These are phyloP conservation scores for Chenopodium berlandieri DNA, from an alignment of 148 eudicot genomes.

Conservation along the genomic window DNA sequence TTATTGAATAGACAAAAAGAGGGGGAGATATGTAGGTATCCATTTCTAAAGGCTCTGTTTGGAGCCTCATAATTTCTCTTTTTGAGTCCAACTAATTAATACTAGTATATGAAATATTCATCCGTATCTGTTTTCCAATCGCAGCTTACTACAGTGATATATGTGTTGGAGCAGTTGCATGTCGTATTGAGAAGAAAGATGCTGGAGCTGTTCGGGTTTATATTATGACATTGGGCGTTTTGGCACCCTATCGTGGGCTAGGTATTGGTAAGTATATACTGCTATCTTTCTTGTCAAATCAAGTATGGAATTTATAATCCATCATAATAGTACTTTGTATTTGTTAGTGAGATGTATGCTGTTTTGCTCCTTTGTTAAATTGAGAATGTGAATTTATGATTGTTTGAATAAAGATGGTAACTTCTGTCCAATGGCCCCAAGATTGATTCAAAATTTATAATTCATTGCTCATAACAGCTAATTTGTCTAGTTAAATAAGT, in stretches of 20 bases:
- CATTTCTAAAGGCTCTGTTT: background rate
- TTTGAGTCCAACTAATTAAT: background rate
- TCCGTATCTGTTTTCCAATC: constrained; percentile 1
- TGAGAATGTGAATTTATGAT: too few species aligned
- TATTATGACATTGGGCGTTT: constrained; percentile 94
- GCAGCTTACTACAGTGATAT: constrained; percentile 92
- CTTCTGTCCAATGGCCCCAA: background rate
- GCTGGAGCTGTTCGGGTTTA: constrained; percentile 71
- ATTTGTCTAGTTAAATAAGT: background rate
- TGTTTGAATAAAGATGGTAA: background rate
- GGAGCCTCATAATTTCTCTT: background rate
- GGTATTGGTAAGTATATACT: constrained; percentile 72
- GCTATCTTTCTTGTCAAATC: background rate
- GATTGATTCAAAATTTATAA: background rate
- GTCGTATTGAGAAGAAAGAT: constrained; percentile 91
- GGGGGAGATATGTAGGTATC: background rate
- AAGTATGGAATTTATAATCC: background rate
- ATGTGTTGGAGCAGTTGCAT: constrained; percentile 94
- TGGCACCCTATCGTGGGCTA: constrained; percentile 96
- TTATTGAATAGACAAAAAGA: background rate
- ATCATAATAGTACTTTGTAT: background rate
- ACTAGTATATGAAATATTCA: constrained; percentile 8
- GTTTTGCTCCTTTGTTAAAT: background rate
- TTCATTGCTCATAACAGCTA: background rate
- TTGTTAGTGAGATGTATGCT: background rate